These are phyloP conservation scores for Lachancea dasiensis DNA, from an alignment of 805 yeast genomes.

Conservation along the genomic window DNA sequence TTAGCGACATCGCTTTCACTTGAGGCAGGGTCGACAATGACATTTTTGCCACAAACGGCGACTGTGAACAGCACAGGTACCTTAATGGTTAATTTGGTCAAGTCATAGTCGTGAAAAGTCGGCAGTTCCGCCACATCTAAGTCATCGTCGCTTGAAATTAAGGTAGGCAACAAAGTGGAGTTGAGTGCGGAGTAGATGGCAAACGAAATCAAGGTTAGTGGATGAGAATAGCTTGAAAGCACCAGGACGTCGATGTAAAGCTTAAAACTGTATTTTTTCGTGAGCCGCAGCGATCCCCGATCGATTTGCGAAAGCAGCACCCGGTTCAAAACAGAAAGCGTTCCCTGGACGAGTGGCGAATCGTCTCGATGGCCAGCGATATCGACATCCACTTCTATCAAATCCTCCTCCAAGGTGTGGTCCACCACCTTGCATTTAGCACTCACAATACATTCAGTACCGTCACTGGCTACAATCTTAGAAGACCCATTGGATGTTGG, in stretches of 20 bases:
- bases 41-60: slow-evolving; percentile 64
- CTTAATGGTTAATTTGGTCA: slow-evolving; percentile 56
- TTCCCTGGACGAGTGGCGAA: slow-evolving; percentile 57
- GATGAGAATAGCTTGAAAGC: slow-evolving; percentile 71
- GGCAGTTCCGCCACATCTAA: slow-evolving; percentile 79
- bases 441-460: slow-evolving; percentile 90
- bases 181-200: slow-evolving; percentile 77
- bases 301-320: slow-evolving; percentile 39
- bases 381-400: slow-evolving; percentile 74
- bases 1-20: slow-evolving; percentile 87
- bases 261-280: slow-evolving; percentile 70
- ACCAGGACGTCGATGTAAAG: slow-evolving; percentile 76
- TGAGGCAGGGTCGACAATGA: slow-evolving; percentile 77
- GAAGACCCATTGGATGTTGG: slow-evolving; percentile 93
- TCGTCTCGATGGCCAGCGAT: slow-evolving; percentile 78
- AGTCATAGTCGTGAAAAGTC: slow-evolving; percentile 74
- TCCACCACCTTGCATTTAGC: slow-evolving; percentile 78
- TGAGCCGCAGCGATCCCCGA: slow-evolving; percentile 47
- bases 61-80: slow-evolving; percentile 69
- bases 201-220: slow-evolving; percentile 73
- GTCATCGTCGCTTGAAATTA: slow-evolving; percentile 62
- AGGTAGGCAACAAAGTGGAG: slow-evolving; percentile 67
- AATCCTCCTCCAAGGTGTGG: slow-evolving; percentile 37
- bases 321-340: slow-evolving; percentile 49
- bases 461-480: slow-evolving; percentile 77